Evolutionary conservation across 768 basidiomycete species (phyloP).

Genomic region (Pleurotus cornucopiae): DNA sequence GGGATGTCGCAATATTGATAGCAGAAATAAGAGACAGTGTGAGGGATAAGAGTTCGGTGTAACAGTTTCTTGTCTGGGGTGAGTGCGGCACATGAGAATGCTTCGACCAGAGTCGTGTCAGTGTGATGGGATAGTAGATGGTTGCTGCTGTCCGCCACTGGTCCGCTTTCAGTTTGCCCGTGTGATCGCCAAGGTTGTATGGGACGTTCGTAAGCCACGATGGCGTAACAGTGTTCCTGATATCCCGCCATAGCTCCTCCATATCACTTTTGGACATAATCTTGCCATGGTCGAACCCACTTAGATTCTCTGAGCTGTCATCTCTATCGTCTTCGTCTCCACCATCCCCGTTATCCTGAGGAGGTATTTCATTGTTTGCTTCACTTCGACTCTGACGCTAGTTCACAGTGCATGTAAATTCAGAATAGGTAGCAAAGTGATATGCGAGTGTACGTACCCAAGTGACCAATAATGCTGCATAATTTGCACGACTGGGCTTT

Average conservation of each 20-base stretch:
- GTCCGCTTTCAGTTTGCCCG: conserved; percentile 22
- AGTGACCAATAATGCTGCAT: no score
- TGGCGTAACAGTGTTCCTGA: conserved; percentile 5
- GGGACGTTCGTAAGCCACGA: conserved; percentile 11
- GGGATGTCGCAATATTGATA: conserved; percentile 14
- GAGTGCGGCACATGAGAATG: neutral
- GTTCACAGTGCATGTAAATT: neutral
- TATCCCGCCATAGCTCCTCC: conserved; percentile 2
- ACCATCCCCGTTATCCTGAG: neutral
- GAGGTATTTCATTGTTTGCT: no score
- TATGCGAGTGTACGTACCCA: no score
- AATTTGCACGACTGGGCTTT: no score
- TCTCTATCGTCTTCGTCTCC: neutral
- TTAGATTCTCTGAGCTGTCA: no score
- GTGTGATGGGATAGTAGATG: conserved; percentile 17
- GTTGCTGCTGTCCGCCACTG: conserved; percentile 18
- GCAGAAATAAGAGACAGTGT: conserved; percentile 22
- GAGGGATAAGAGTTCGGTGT: conserved; percentile 10
- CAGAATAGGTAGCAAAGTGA: no score
- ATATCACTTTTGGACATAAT: neutral
- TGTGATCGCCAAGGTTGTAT: conserved; percentile 1
- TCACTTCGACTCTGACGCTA: neutral
- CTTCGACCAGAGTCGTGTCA: conserved; percentile 17
- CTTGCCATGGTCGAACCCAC: neutral
- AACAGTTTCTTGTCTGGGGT: neutral